Percentiles rank a stretch among this genome's conserved stretches.
phyloP scores from a whole-genome alignment of 2,329 filamentous ascomycete genomes.

The Akanthomyces uredinophilus region DNA sequence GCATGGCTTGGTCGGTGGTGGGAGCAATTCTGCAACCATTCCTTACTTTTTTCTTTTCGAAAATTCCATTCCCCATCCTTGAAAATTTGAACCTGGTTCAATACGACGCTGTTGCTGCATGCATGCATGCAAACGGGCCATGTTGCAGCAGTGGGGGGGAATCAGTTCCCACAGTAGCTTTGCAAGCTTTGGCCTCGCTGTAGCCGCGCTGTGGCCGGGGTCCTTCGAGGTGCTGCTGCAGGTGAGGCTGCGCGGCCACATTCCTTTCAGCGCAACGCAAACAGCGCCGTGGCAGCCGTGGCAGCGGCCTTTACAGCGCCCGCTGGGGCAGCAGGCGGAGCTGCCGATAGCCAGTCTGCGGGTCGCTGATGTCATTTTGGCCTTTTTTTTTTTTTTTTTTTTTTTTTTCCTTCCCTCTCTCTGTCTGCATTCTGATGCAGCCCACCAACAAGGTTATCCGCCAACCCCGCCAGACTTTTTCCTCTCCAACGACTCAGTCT shows the following conservation, averaged over 20 bases:
- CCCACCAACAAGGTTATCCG: neutral
- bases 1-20: neutral
- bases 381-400: neutral
- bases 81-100: neutral
- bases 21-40: too few relatives aligned
- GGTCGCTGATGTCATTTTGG: slow-evolving; percentile 13
- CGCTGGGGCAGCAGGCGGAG: slow-evolving; percentile 4
- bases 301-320: slow-evolving; percentile 1
- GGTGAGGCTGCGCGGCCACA: neutral
- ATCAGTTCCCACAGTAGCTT: too few relatives aligned
- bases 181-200: too few relatives aligned
- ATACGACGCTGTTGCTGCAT: neutral
- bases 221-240: too few relatives aligned
- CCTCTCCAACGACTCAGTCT: neutral
- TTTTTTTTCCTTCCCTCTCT: too few relatives aligned
- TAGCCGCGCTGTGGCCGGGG: too few relatives aligned
- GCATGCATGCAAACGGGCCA: neutral
- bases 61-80: too few relatives aligned
- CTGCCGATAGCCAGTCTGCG: neutral
- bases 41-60: too few relatives aligned
- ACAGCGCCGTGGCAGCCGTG: neutral
- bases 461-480: neutral
- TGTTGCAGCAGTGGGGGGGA: neutral
- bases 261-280: neutral
- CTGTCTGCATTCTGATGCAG: neutral